A percentile compares a stretch with the other conserved stretches of the same genome.
Evolutionary conservation across 345 rosid species (phyloP).

Genomic region (Ailanthus altissimus): DNA sequence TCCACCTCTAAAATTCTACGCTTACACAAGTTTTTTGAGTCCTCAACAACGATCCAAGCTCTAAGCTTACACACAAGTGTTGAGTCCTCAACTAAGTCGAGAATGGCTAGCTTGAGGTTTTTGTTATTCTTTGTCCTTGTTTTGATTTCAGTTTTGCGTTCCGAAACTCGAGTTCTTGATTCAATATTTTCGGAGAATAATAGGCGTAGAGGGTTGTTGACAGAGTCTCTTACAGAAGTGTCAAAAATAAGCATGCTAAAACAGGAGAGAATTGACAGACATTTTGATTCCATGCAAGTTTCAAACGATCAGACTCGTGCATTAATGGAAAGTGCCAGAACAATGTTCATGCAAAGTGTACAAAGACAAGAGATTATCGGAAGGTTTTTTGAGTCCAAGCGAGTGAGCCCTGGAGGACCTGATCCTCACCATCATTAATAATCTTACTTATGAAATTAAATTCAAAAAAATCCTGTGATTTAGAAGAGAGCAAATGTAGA

Average conservation of each 20-base stretch:
- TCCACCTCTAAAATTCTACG: background rate
- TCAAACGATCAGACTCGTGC: slow-evolving; percentile 18
- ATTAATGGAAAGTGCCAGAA: slow-evolving; percentile 44
- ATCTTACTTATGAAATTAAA: background rate
- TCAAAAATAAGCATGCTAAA: slow-evolving; percentile 8
- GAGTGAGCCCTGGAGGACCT: slow-evolving; percentile 73
- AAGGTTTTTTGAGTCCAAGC: slow-evolving; percentile 36
- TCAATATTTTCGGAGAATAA: background rate
- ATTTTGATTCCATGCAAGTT: slow-evolving; percentile 11
- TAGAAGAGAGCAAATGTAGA: background rate
- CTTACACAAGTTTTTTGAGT: background rate
- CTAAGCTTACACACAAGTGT: too few species aligned
- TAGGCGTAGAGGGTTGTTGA: background rate
- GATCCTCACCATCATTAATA: slow-evolving; percentile 63
- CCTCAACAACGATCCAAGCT: too few species aligned
- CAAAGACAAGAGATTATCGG: slow-evolving; percentile 35
- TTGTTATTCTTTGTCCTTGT: background rate
- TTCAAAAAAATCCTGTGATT: background rate
- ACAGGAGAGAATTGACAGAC: slow-evolving; percentile 21
- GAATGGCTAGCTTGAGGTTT: slow-evolving; percentile 15
- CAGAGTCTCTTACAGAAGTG: slow-evolving; percentile 4
- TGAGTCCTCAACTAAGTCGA: background rate
- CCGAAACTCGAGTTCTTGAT: background rate
- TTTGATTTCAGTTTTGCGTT: background rate
- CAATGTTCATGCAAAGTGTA: slow-evolving; percentile 47